Evolutionary conservation across 2,329 filamentous ascomycete species (phyloP).

Genomic region (Xylaria sp.): DNA sequence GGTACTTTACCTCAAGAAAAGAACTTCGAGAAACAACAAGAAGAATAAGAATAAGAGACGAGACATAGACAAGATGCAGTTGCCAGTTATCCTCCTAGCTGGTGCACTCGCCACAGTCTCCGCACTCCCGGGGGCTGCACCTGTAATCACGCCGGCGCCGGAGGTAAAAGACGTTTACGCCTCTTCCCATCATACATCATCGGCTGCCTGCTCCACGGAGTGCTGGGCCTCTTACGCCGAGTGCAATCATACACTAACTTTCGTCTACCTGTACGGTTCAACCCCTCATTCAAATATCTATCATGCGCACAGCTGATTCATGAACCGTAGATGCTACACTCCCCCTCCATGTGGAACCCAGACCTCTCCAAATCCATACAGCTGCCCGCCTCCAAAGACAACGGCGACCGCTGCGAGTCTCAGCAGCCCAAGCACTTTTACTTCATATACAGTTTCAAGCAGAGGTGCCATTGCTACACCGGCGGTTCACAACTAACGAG

Average conservation of each 20-base stretch:
- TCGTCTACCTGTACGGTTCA: slow-evolving; percentile 24
- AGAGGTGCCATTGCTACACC: neutral
- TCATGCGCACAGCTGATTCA: neutral
- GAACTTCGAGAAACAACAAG: neutral
- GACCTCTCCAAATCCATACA: slow-evolving; percentile 22
- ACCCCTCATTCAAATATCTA: neutral
- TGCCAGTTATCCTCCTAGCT: neutral
- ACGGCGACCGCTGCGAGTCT: neutral
- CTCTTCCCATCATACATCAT: neutral
- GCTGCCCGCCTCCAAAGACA: slow-evolving; percentile 15
- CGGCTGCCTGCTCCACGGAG: slow-evolving; percentile 18
- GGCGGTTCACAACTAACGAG: neutral
- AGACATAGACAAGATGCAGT: slow-evolving; percentile 11
- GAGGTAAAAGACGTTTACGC: neutral
- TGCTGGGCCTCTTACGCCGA: slow-evolving; percentile 28
- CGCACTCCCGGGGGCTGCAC: slow-evolving; percentile 9
- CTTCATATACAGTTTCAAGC: neutral
- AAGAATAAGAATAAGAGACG: neutral
- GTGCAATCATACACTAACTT: slow-evolving; percentile 26
- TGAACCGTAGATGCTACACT: slow-evolving; percentile 27
- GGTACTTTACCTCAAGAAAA: neutral
- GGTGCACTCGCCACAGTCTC: slow-evolving; percentile 6
- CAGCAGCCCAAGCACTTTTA: neutral
- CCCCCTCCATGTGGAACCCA: slow-evolving; percentile 29
- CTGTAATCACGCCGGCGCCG: slow-evolving; percentile 19